Percentiles rank a stretch among this genome's conserved stretches.
phyloP scores from a whole-genome alignment of 495 filamentous ascomycete genomes.

The Ramalina intermedia region DNA sequence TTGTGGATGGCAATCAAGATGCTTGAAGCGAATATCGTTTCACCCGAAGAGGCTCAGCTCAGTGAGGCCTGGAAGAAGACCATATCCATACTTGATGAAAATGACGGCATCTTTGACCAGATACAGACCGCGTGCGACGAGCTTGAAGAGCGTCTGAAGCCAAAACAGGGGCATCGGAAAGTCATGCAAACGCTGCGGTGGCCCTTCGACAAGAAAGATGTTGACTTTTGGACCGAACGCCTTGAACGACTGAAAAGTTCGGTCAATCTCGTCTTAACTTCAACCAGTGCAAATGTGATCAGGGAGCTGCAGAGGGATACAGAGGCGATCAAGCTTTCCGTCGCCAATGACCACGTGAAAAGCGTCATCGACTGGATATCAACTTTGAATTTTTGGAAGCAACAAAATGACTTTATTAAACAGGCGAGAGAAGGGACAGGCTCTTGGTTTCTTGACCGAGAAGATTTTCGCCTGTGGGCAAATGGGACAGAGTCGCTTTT shows the following conservation, averaged over 20 bases:
- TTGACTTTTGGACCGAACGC: conserved; percentile 1
- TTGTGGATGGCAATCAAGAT: conserved; percentile 11
- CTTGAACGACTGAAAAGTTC: conserved; percentile 9
- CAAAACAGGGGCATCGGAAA: conserved; percentile 9
- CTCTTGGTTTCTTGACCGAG: conserved; percentile 19
- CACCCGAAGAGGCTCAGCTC: conserved; percentile 1
- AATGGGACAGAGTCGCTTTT: conserved; percentile 8
- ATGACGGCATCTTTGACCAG: conserved; percentile 8
- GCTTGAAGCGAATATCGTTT: conserved; percentile 5
- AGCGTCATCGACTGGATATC: conserved; percentile 10
- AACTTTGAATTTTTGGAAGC: conserved; percentile 7
- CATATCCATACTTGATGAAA: conserved; percentile 3
- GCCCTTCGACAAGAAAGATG: conserved; percentile 9
- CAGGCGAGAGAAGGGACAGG: conserved; percentile 26
- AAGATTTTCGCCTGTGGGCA: conserved; percentile 14
- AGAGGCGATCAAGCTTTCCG: conserved; percentile 2
- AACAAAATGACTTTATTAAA: conserved; percentile 14
- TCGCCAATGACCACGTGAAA: conserved; percentile 5
- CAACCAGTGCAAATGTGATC: conserved; percentile 2
- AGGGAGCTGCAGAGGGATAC: conserved; percentile 6
- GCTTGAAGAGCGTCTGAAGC: conserved; percentile 3
- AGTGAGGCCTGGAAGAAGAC: conserved; percentile 9
- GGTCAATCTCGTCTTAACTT: conserved; percentile 5
- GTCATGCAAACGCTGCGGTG: conserved; percentile 8
- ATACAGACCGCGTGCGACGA: background rate